phyloP scores from a whole-genome alignment of 768 basidiomycete genomes.

The Chalciporus chontae region DNA sequence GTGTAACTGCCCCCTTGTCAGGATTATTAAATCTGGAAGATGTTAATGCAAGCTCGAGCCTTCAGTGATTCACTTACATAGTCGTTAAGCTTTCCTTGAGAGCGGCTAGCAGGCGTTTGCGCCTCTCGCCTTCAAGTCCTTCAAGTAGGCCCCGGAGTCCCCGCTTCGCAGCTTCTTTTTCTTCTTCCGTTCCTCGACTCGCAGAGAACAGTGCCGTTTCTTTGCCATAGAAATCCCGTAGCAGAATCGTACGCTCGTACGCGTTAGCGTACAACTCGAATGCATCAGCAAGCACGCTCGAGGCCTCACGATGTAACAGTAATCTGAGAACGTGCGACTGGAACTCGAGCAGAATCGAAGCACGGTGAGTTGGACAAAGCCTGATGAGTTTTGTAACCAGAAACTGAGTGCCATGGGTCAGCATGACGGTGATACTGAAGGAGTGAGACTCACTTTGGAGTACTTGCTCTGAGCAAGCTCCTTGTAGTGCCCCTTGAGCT shows the following conservation, averaged over 20 bases:
- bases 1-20: constrained; percentile 84
- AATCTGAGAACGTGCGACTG: constrained; percentile 71
- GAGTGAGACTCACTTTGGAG: constrained; percentile 62
- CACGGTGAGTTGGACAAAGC: constrained; percentile 68
- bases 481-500: constrained; percentile 78
- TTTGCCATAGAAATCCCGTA: constrained; percentile 89
- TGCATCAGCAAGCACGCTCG: constrained; percentile 79
- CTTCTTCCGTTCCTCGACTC: constrained; percentile 52
- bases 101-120: constrained; percentile 61
- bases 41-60: not conserved
- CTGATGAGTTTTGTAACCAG: constrained; percentile 78
- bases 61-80: constrained; percentile 50
- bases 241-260: constrained; percentile 74
- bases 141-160: constrained; percentile 69
- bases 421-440: not conserved
- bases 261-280: constrained; percentile 87
- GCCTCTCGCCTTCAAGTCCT: constrained; percentile 57
- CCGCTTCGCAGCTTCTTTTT: constrained; percentile 61
- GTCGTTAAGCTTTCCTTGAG: constrained; percentile 71
- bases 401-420: constrained; percentile 45
- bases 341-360: constrained; percentile 76
- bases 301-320: constrained; percentile 81
- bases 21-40: constrained; percentile 80
- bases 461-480: constrained; percentile 85
- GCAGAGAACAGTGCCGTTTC: constrained; percentile 72